Evolutionary conservation across 495 filamentous ascomycete species (phyloP).

Genomic region (Sabuloglossum arenarium): DNA sequence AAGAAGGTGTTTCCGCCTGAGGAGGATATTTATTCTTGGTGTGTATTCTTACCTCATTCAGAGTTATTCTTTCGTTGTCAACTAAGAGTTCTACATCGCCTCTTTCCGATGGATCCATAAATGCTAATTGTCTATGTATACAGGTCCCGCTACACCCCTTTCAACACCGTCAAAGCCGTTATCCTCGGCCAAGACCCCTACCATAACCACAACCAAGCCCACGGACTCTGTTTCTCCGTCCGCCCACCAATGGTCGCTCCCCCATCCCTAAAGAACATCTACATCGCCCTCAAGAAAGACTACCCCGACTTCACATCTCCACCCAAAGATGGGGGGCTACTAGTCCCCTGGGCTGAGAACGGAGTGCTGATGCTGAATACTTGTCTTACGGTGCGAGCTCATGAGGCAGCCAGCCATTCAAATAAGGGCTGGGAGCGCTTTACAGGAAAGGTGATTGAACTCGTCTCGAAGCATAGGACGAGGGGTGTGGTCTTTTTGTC

Average conservation of each 20-base stretch:
- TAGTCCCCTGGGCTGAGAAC: constrained; percentile 82
- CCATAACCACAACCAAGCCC: constrained; percentile 87
- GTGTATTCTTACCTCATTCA: neutral
- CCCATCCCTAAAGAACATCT: constrained; percentile 80
- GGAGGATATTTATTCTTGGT: constrained; percentile 92
- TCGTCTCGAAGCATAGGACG: constrained; percentile 50
- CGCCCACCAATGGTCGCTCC: constrained; percentile 73
- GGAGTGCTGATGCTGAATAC: constrained; percentile 88
- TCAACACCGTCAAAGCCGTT: constrained; percentile 68
- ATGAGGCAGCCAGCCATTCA: constrained; percentile 64
- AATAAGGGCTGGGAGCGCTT: constrained; percentile 80
- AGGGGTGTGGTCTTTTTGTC: constrained; percentile 83
- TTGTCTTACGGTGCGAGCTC: constrained; percentile 74
- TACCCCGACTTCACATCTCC: constrained; percentile 63
- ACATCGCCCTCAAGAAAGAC: constrained; percentile 62
- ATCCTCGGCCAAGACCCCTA: constrained; percentile 95
- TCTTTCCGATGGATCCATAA: too few species aligned
- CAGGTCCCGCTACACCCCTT: constrained; percentile 80
- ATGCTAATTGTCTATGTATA: neutral
- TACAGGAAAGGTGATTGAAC: constrained; percentile 77
- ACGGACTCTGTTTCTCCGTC: constrained; percentile 88
- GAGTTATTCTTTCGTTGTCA: too few species aligned
- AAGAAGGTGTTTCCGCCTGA: constrained; percentile 68
- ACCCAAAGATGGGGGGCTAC: constrained; percentile 51
- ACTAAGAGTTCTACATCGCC: too few species aligned